phyloP scores from a whole-genome alignment of 441 rosid species.

The Theobroma grandiflorum region DNA sequence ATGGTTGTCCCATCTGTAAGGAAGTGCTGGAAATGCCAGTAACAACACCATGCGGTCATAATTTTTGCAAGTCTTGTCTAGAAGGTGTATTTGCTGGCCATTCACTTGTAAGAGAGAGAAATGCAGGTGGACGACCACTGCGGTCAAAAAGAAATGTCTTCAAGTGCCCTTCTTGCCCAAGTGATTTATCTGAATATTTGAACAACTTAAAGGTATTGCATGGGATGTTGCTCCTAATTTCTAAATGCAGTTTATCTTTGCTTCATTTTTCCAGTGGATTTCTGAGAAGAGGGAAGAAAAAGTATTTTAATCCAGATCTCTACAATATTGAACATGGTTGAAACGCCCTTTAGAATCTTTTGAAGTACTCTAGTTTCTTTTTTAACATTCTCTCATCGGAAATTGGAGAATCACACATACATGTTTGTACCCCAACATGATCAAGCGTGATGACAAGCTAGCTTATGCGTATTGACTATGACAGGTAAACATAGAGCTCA shows the following conservation, averaged over 20 bases:
- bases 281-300: too few species aligned
- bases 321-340: too few species aligned
- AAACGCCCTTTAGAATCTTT: too few species aligned
- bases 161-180: constrained; percentile 62
- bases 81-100: constrained; percentile 55
- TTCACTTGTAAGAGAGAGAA: constrained; percentile 46
- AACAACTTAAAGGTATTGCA: constrained; percentile 50
- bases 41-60: constrained; percentile 71
- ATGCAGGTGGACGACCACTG: constrained; percentile 49
- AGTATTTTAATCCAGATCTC: too few species aligned
- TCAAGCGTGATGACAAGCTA: neutral
- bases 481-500: constrained; percentile 65
- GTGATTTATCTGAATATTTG: constrained; percentile 55
- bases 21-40: constrained; percentile 57
- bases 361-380: too few species aligned
- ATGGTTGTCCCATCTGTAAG: constrained; percentile 53
- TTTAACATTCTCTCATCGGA: neutral
- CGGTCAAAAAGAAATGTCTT: constrained; percentile 53
- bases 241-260: neutral
- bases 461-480: neutral
- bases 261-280: too few species aligned
- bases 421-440: neutral
- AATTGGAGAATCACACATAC: neutral
- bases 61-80: constrained; percentile 64
- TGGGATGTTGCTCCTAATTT: neutral